phyloP scores from a whole-genome alignment of 495 filamentous ascomycete genomes.

The Lasiosphaeria ovina region DNA sequence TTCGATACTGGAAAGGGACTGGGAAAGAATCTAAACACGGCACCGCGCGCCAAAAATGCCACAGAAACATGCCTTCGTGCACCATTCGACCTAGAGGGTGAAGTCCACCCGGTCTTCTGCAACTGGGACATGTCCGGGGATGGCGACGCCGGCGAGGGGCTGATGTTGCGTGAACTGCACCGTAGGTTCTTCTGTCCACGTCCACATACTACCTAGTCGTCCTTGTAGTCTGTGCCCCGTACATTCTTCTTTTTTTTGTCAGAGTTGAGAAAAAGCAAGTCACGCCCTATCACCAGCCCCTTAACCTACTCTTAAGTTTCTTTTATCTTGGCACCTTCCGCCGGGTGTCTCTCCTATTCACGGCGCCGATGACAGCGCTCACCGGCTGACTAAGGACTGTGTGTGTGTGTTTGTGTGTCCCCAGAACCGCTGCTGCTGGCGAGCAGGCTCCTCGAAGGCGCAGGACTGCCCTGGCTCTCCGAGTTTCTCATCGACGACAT shows the following conservation, averaged over 20 bases:
- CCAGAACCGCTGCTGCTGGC: constrained; percentile 31
- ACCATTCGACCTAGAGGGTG: constrained; percentile 24
- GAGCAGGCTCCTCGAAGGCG: constrained; percentile 32
- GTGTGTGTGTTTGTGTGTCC: not conserved
- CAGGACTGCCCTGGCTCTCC: constrained; percentile 36
- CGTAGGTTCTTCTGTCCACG: not conserved
- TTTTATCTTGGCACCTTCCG: not conserved
- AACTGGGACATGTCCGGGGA: constrained; percentile 26
- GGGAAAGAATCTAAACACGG: no score
- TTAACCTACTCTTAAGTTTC: not conserved
- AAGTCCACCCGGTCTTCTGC: constrained; percentile 33
- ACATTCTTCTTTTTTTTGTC: not conserved
- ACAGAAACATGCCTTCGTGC: constrained; percentile 10
- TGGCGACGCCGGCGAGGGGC: constrained; percentile 7
- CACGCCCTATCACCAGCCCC: not conserved
- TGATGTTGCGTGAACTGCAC: constrained; percentile 24
- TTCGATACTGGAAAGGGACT: no score
- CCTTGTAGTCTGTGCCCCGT: no score
- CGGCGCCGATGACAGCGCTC: no score
- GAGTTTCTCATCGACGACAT: constrained; percentile 39
- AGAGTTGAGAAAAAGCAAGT: not conserved
- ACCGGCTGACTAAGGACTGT: not conserved
- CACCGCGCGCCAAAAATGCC: not conserved
- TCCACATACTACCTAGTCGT: not conserved
- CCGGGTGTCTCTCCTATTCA: no score